Conservation (phyloP, 2,329 filamentous ascomycete genomes). For the Dichotomopilus funicola region DNA sequence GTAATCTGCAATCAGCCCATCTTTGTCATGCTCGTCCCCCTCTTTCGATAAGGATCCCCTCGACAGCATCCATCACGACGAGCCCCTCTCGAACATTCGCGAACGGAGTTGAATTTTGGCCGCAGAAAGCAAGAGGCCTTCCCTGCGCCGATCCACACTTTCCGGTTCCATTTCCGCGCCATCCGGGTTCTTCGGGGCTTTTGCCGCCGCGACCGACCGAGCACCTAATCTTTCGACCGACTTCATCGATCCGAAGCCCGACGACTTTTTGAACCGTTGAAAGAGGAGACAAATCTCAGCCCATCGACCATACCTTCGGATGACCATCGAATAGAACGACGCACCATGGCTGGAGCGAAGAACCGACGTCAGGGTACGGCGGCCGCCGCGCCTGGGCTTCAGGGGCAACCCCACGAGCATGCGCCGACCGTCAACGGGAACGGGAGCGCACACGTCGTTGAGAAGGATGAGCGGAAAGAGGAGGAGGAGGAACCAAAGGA, state of each 20-base stretch:
- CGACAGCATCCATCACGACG: background rate
- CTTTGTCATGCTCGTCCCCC: background rate
- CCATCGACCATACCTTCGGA: background rate
- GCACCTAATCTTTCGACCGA: background rate
- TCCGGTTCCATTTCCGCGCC: constrained; percentile 6
- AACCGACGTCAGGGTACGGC: constrained; percentile 22
- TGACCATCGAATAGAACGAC: constrained; percentile 2
- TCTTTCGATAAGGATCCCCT: background rate
- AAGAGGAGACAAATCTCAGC: background rate
- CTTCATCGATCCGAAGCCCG: background rate
- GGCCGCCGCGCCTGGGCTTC: constrained; percentile 14
- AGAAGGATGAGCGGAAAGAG: constrained; percentile 23
- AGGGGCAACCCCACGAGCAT: constrained; percentile 13
- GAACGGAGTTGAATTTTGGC: background rate
- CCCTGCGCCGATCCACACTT: background rate
- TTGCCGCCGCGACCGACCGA: background rate
- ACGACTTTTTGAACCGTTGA: background rate
- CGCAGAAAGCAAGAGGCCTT: background rate
- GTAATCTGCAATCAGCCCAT: constrained; percentile 6
- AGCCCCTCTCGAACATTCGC: background rate
- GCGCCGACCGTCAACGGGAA: constrained; percentile 29
- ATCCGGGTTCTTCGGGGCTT: constrained; percentile 13
- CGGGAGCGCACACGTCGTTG: constrained; percentile 32
- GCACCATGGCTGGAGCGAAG: constrained; percentile 26
- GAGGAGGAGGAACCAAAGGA: constrained; percentile 43